Base-by-base conservation (phyloP, 139 green algal species). In the Ettlia oleoabundans region DNA sequence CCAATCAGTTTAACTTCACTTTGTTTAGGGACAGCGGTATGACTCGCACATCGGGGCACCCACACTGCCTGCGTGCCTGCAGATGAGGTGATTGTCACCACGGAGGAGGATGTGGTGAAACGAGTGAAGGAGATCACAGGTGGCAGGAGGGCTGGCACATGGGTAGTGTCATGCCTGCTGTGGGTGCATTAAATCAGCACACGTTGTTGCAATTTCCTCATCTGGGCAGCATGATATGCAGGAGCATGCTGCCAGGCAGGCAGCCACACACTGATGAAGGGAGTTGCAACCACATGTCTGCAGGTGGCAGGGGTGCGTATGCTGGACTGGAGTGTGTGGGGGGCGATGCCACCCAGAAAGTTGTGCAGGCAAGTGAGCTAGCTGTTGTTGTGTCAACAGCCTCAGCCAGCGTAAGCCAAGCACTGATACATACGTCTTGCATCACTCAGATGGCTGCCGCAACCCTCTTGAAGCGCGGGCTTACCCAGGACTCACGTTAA, bases 321-420 rank as follows among this genome's bases (percentile, higher is more conserved):
- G 86, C 42, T 7, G 81, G 75, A 2, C 55, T 88, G n/a, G 86
- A 92, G 63, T 84, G 80, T 58, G 86, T 92, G 58, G 86, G 76
- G 15, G 88, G 88, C 19, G 58, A 86, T 4, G 69, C 72, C 33
- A 89, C 86, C 8, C 37, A 33, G 43, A 58, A 82, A 30, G 26
- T 81, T 15, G 35, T 67, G 2, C 22, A 80, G 73, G 73, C 68
- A 35, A 28, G 72, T 2, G 10, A 2, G 22, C 35, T 15, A 58
- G 47, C 47, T 58, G 47, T 15, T 58, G 47, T 15, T 58, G 47
- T 58, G 47, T n/a, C n/a, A n/a, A n/a, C n/a, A n/a, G n/a, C n/a
- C n/a, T n/a, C n/a, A n/a, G n/a, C n/a, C n/a, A n/a, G n/a, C n/a
- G n/a, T n/a, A n/a, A n/a, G n/a, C n/a, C n/a, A n/a, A n/a, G n/a